Base-by-base conservation (phyloP, 1,284 basidiomycete species). In the Trichosporon coremiiforme region DNA sequence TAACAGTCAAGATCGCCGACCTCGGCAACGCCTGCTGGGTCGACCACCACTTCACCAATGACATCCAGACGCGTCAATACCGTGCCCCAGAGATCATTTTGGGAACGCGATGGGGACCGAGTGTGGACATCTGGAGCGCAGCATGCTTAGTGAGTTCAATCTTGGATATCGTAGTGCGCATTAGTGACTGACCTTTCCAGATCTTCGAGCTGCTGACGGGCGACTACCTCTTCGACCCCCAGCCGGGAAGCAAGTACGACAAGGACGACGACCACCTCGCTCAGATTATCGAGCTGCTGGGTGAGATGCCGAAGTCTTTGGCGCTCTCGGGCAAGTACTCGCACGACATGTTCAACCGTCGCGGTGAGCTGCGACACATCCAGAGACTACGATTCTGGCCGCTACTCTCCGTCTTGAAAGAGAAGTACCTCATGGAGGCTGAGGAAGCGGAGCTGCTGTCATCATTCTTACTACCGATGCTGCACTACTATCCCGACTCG, bases 241-340 rank as follows among this genome's bases (percentile, higher is more conserved):
- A 86, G 84, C 85, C 87, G 0, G 87, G 87, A 4, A 84, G 86
- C 63, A 86, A 87, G 73, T 89, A 88, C 81, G 86, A 87, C 85
- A 97, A 98, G 84, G 97, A 99, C 83, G 96, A 99, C 83, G 96
- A 99, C 81, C 96, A 99, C 80, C 94, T 99, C 71, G 96, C 97
- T 4, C 96, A 99, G 85, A 94, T 99, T 77, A 94, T 98, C 84
- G 97, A 99, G 85, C 87, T 99, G 17, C 86, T 98, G 76, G 97
- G 96, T 66, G 94, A 97, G 78, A 87, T 87, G 81, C 82, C 95
- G 12, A 91, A 91, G 79, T 87, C 86, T 66, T 85, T 99, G 63
- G 94, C 94, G 1, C 89, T 97, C 76, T 89, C 90, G 2, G 97
- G 97, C 63, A 98, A 97, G 82, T 98, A 98, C 85, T 92, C 90